phyloP scores from a whole-genome alignment of 2,329 filamentous ascomycete genomes.

The Eurotiales sp. region DNA sequence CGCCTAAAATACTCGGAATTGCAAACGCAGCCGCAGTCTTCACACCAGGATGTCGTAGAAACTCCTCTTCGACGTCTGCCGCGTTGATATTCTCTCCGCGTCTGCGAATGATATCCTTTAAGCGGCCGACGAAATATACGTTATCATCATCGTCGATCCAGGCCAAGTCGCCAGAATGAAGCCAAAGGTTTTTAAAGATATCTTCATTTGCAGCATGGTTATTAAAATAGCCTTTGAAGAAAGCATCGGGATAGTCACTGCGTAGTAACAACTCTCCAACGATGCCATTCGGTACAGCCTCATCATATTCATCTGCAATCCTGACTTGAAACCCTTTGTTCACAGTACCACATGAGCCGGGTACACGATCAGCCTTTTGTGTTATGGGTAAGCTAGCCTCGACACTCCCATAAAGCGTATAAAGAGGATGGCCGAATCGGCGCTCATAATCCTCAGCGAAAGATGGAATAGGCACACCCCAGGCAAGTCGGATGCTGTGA shows the following conservation, averaged over 20 bases:
- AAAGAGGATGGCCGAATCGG: conserved; percentile 3
- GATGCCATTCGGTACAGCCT: neutral
- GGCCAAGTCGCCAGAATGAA: conserved; percentile 2
- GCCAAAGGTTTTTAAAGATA: conserved; percentile 3
- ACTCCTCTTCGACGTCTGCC: conserved; percentile 1
- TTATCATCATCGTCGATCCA: conserved; percentile 1
- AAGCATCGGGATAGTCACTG: conserved; percentile 1
- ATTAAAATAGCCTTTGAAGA: conserved; percentile 1
- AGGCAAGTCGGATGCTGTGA: conserved; percentile 4
- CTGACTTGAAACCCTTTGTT: neutral
- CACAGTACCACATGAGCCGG: conserved; percentile 3
- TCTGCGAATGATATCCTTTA: conserved; percentile 3
- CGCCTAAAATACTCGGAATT: conserved; percentile 1
- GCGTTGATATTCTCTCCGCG: conserved; percentile 5
- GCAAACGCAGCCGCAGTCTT: conserved; percentile 5
- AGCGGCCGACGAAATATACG: conserved; percentile 3
- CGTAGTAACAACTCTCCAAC: neutral
- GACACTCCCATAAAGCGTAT: conserved; percentile 1
- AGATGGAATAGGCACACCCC: conserved; percentile 2
- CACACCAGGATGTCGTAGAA: conserved; percentile 4
- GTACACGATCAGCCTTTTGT: neutral
- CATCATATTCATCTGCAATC: conserved; percentile 5
- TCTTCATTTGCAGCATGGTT: neutral
- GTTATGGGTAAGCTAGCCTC: conserved; percentile 4
- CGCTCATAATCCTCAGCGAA: conserved; percentile 2